Conservation (phyloP, 2,329 filamentous ascomycete species). For the Alternaria rosae region DNA sequence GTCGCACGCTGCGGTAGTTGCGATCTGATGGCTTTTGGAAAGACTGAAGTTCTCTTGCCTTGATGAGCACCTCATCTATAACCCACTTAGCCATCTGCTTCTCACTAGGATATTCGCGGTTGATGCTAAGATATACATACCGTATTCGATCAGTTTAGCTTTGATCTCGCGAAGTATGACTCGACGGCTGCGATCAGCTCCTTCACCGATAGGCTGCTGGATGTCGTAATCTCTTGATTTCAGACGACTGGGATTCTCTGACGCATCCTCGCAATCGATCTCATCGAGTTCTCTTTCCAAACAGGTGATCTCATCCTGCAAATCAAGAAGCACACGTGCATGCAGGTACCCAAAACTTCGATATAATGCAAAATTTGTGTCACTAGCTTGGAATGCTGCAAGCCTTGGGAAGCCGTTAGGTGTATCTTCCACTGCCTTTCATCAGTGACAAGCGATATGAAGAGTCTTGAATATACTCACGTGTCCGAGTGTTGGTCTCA, state of each 20-base stretch:
- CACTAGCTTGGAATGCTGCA: slow-evolving; percentile 51
- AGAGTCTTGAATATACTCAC: slow-evolving; percentile 27
- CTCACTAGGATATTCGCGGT: not conserved
- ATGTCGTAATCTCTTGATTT: slow-evolving; percentile 39
- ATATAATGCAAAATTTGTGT: slow-evolving; percentile 52
- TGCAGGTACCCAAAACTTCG: slow-evolving; percentile 52
- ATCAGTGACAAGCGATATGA: slow-evolving; percentile 8
- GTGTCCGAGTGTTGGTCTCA: slow-evolving; percentile 42
- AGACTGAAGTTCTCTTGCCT: slow-evolving; percentile 45
- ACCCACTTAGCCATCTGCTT: not conserved
- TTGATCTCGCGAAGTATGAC: slow-evolving; percentile 42
- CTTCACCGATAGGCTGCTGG: slow-evolving; percentile 10
- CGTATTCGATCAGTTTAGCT: slow-evolving; percentile 47
- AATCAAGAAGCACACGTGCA: slow-evolving; percentile 46
- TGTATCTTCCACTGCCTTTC: slow-evolving; percentile 43
- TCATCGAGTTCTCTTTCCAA: slow-evolving; percentile 51
- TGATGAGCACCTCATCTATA: slow-evolving; percentile 50
- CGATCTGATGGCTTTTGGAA: slow-evolving; percentile 51
- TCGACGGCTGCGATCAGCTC: slow-evolving; percentile 29
- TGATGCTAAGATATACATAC: slow-evolving; percentile 14
- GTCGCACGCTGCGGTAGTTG: slow-evolving; percentile 50
- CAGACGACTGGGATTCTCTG: slow-evolving; percentile 32
- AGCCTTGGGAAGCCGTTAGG: slow-evolving; percentile 51
- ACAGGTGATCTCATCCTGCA: slow-evolving; percentile 49
- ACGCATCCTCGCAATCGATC: slow-evolving; percentile 40